Base-by-base conservation (phyloP, 768 basidiomycete genomes). In the Tylopilus balloui region DNA sequence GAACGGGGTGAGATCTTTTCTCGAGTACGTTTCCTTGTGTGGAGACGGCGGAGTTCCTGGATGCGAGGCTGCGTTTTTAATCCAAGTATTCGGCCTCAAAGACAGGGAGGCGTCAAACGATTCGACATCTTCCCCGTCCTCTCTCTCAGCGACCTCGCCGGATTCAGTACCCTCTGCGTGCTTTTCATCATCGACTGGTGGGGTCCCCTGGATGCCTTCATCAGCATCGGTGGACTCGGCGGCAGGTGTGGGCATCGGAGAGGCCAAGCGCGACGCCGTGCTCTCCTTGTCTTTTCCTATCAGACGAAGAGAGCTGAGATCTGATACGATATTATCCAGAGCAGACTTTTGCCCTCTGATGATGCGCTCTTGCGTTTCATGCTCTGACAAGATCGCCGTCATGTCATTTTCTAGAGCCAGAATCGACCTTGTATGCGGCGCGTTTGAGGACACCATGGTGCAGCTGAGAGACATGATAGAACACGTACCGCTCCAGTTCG, bases 331-430 rank as follows among this genome's bases (percentile, higher is more conserved):
- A 20, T 60, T 63, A 53, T 86, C 83, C 55, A 92, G 66, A 1
- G 86, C 81, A 14, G 72, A 61, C 62, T 87, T 88, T 53, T 90
- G 88, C 6, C 76, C 75, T 36, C 79, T 76, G 49, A 92, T 78
- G 20, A 74, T 77, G 37, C 79, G 78, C 54, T 77, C 76, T 61
- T 90, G 87, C 0, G 76, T 78, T 28, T 89, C 87, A 41, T 90
- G 86, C 62, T 92, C 89, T 10, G 78, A 68, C 15, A 73, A 77
- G 48, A 91, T 88, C 9, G 87, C 78, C 4, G 78, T 62, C 78
- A 90, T 89, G 63, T 92, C 89, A 57, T 81, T 86, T 56, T 91
- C 87, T 12, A 91, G 69, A 11, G 77, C 72, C 40, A 73, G 62
- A 47, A 91, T 91, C 27, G 81, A 76, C 58, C 89, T 92, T 31